Evolutionary conservation across 2,329 filamentous ascomycete species (phyloP).

Genomic region (Graphilbum ipis-grandicollis): DNA sequence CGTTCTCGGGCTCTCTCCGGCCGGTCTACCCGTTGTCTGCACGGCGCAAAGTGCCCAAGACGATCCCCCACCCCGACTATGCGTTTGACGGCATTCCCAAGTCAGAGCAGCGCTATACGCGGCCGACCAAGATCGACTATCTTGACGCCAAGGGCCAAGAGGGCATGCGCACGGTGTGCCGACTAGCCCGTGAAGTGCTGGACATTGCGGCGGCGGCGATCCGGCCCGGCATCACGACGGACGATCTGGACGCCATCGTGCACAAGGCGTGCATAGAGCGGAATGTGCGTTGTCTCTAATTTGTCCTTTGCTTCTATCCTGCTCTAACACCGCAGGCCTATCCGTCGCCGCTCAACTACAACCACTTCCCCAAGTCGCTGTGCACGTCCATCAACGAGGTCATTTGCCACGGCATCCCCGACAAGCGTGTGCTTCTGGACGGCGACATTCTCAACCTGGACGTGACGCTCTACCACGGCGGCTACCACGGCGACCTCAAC

Average conservation of each 20-base stretch:
- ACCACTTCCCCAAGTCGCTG: conserved; percentile 92
- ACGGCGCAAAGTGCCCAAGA: conserved; percentile 55
- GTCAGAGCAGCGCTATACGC: conserved; percentile 40
- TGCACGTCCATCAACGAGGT: conserved; percentile 95
- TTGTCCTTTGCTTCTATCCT: background rate
- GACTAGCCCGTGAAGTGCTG: conserved; percentile 72
- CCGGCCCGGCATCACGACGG: conserved; percentile 86
- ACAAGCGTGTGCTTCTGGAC: conserved; percentile 70
- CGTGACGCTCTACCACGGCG: conserved; percentile 82
- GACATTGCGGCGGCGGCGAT: conserved; percentile 75
- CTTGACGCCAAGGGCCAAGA: conserved; percentile 67
- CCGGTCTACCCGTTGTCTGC: conserved; percentile 76
- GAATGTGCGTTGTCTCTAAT: conserved; percentile 44
- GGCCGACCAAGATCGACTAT: conserved; percentile 66
- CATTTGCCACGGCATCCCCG: conserved; percentile 96
- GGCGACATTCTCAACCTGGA: conserved; percentile 97
- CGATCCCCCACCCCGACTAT: conserved; percentile 76
- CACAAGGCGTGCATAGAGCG: conserved; percentile 90
- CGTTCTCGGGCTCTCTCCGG: conserved; percentile 64
- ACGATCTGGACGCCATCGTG: conserved; percentile 85
- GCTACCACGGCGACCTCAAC: conserved; percentile 92
- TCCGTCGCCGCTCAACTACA: conserved; percentile 88
- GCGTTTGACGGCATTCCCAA: conserved; percentile 63
- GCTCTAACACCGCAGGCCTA: conserved; percentile 74
- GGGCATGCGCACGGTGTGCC: conserved; percentile 85